Percentiles rank a stretch among this genome's conserved stretches.
These are phyloP conservation scores for Lanmaoa rubissima DNA, from an alignment of 768 basidiomycete species.

Conservation along the genomic window DNA sequence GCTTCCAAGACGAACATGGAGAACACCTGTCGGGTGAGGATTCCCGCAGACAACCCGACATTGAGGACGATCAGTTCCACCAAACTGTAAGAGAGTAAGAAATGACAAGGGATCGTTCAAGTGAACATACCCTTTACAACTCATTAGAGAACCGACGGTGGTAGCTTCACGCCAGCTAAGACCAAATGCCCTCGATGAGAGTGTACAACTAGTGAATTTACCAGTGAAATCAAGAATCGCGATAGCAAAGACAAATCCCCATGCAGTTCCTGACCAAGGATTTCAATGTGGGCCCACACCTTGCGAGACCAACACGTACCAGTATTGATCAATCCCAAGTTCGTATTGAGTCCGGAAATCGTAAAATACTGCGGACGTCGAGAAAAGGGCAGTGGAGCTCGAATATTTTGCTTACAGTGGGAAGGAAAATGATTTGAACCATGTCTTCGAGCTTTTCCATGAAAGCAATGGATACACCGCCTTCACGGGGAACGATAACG, in stretches of 20 bases:
- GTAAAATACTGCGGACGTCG: conserved; percentile 74
- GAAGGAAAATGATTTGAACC: conserved; percentile 86
- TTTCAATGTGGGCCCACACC: background rate
- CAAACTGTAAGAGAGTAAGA: conserved; percentile 44
- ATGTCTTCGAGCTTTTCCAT: conserved; percentile 96
- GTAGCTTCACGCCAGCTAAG: conserved; percentile 81
- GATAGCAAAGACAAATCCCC: conserved; percentile 86
- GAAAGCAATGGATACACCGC: conserved; percentile 77
- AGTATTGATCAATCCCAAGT: conserved; percentile 79
- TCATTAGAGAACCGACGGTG: conserved; percentile 91
- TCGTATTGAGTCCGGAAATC: conserved; percentile 87
- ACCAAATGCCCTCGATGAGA: conserved; percentile 64
- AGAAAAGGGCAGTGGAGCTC: background rate
- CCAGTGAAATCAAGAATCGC: conserved; percentile 76
- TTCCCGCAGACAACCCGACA: conserved; percentile 79
- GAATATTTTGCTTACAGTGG: conserved; percentile 57
- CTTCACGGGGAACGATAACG: conserved; percentile 81
- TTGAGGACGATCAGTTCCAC: conserved; percentile 97
- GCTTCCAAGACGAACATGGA: conserved; percentile 95
- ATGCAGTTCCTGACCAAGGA: conserved; percentile 56
- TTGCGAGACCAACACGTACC: conserved; percentile 38
- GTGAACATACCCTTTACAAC: conserved; percentile 80
- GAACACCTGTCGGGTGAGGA: conserved; percentile 77
- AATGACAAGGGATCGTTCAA: background rate
- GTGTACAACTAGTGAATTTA: conserved; percentile 83